Conservation (phyloP, 768 basidiomycete species). For the Gelatoporia subvermispora region DNA sequence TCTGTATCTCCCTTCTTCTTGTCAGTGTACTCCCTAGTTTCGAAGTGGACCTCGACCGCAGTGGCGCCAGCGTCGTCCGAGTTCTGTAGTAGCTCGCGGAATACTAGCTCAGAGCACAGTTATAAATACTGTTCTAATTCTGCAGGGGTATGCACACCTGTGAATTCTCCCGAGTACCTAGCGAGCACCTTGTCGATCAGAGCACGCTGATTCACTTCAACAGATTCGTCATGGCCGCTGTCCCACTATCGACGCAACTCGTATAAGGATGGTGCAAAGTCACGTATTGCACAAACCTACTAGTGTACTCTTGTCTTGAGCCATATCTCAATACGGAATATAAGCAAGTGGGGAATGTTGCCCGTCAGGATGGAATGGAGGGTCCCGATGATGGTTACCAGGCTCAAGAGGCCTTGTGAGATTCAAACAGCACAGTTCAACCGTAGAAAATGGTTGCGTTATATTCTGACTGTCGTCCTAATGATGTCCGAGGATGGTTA, state of each 20-base stretch:
- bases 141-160: slow-evolving; percentile 37
- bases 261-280: not conserved
- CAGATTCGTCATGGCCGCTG: slow-evolving; percentile 70
- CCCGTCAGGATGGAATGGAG: too few relatives aligned
- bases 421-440: too few relatives aligned
- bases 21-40: slow-evolving; percentile 51
- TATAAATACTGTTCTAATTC: not conserved
- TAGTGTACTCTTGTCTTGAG: too few relatives aligned
- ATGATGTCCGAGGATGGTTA: too few relatives aligned
- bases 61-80: slow-evolving; percentile 86
- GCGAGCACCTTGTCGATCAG: slow-evolving; percentile 96
- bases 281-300: too few relatives aligned
- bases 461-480: too few relatives aligned
- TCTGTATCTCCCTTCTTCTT: slow-evolving; percentile 14
- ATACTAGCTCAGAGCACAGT: slow-evolving; percentile 35
- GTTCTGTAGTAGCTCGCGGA: slow-evolving; percentile 89
- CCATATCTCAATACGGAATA: not conserved
- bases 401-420: too few relatives aligned
- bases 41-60: slow-evolving; percentile 74
- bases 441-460: too few relatives aligned
- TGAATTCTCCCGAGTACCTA: slow-evolving; percentile 92
- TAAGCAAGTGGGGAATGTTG: not conserved
- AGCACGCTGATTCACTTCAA: slow-evolving; percentile 94
- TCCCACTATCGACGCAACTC: slow-evolving; percentile 34
- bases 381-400: too few relatives aligned